Percentiles rank a stretch among this genome's conserved stretches.
Evolutionary conservation across 2,329 filamentous ascomycete genomes (phyloP).

Genomic region (Endoconidiophora laricicola): DNA sequence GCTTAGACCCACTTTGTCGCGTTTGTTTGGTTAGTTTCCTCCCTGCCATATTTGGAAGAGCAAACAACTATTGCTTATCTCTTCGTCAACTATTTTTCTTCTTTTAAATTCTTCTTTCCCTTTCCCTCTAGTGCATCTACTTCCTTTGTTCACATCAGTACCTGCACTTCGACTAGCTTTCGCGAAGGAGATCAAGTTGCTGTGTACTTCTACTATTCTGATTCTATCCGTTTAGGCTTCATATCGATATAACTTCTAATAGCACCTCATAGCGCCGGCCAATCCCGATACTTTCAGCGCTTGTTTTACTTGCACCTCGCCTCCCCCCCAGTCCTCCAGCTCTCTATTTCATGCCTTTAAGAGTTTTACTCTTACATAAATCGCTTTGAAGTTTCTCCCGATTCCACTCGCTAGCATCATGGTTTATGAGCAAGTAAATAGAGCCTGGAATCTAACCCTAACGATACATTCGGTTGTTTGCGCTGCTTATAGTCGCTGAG

Average conservation of each 20-base stretch:
- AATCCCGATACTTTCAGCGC: constrained; percentile 4
- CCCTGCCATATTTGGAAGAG: neutral
- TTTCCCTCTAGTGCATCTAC: neutral
- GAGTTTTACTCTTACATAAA: neutral
- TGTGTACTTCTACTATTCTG: no score
- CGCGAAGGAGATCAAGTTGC: no score
- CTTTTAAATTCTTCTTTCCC: neutral
- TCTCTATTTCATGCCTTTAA: constrained; percentile 1
- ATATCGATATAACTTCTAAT: no score
- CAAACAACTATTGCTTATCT: neutral
- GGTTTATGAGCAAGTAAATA: constrained; percentile 36
- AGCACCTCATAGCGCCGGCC: neutral
- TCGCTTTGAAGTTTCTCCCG: constrained; percentile 22
- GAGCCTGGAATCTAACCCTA: constrained; percentile 96
- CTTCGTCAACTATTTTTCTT: constrained; percentile 12
- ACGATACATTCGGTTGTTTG: constrained; percentile 44
- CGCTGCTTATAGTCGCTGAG: constrained; percentile 45
- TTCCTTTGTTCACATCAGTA: neutral
- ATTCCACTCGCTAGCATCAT: constrained; percentile 24
- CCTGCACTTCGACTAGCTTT: neutral
- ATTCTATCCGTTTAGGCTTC: no score
- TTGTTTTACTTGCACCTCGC: constrained; percentile 40
- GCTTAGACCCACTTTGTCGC: neutral
- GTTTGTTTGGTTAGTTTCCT: neutral
- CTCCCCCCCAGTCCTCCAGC: constrained; percentile 67